Conservation (phyloP, 106 monocot genomes). For the Dioscorea zingiberensis region DNA sequence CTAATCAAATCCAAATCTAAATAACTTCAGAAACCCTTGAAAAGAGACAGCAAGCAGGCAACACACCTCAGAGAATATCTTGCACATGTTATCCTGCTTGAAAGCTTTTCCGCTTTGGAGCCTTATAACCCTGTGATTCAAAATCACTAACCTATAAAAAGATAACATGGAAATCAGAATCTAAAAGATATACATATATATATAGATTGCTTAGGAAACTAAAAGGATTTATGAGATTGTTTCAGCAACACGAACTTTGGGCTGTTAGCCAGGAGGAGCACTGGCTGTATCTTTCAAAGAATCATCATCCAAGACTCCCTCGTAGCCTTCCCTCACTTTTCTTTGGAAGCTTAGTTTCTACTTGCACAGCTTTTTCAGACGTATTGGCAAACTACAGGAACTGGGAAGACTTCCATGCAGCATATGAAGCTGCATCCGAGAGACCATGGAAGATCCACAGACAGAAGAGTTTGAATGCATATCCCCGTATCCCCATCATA, state of each 20-base stretch:
- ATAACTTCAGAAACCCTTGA: background rate
- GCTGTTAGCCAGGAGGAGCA: conserved; percentile 29
- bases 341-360: conserved; percentile 26
- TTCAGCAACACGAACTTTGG: conserved; percentile 19
- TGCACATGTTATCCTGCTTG: conserved; percentile 14
- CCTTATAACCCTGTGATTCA: conserved; percentile 3
- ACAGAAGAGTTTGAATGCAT: conserved; percentile 1
- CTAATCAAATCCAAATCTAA: too few species aligned
- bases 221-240: background rate
- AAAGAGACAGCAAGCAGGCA: background rate
- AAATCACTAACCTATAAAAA: conserved; percentile 17
- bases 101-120: conserved; percentile 12
- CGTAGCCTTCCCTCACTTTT: conserved; percentile 19
- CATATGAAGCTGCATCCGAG: conserved; percentile 34
- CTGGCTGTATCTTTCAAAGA: conserved; percentile 39
- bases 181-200: too few species aligned
- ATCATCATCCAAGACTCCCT: conserved; percentile 19
- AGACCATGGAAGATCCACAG: conserved; percentile 24
- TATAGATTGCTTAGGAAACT: too few species aligned
- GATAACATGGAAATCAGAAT: background rate
- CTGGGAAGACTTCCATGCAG: conserved; percentile 7
- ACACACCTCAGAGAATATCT: conserved; percentile 12
- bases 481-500: background rate
- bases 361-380: background rate
- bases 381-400: background rate